Evolutionary conservation across 2,329 filamentous ascomycete genomes (phyloP), one percentile per base, ranked within the genome.

Genomic region (Penicillium nordicum): DNA sequence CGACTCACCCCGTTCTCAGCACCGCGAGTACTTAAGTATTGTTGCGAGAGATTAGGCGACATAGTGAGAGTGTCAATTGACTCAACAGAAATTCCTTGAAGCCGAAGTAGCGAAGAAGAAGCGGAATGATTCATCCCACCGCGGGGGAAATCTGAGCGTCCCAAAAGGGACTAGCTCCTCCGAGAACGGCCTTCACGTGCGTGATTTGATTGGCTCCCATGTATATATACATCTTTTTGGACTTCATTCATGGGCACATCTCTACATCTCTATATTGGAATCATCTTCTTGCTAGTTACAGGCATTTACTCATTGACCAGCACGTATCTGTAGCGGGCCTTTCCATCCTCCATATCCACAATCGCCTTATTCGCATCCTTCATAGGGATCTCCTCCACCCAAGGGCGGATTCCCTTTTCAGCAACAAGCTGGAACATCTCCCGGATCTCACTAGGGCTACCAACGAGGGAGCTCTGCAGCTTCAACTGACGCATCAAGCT

Each of bases 401-500:
- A 79, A 0, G 76, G 69, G 57, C 72, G 67, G 12, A 79, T 59
- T 0, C 65, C 66, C 59, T 76, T 76, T 44, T 74, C 67, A 8
- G 67, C 75, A 2, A 70, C 74, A 38, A 80, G 65, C 44, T 76
- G 57, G 58, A 79, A 69, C 77, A 79, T 79, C 52, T 78, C 72
- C 21, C 71, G 66, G 36, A 78, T 78, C 58, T 78, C 72, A 8
- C 60, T 49, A 1, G 73, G 75, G 29, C 69, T 70, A 12, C 77
- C 76, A 46, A 78, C 72, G 14, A 71, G 57, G 8, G 72, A 76
- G n/a, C 82, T 83, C 12, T 75, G 75, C 18, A 86, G 68, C 65
- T 77, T 80, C 34, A 78, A 62, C 2, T 81, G 84, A n/a, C 67
- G 72, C 47, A 88, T 82, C 50, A 90, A 73, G 1, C 78, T 72